Evolutionary conservation across 495 filamentous ascomycete species (phyloP).

Genomic region (Alectoria sarmentosa): DNA sequence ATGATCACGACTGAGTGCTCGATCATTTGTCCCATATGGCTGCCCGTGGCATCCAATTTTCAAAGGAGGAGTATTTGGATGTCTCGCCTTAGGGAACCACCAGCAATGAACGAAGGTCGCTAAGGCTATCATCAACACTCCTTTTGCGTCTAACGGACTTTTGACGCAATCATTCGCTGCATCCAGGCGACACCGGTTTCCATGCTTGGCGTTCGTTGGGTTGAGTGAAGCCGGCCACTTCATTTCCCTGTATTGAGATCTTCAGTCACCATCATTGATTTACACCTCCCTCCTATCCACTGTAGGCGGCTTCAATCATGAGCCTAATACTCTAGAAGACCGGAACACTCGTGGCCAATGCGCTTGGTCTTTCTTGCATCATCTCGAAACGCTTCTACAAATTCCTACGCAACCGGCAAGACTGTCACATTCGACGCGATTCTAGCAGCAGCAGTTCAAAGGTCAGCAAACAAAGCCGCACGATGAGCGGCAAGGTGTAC

Average conservation of each 20-base stretch:
- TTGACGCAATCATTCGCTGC: neutral
- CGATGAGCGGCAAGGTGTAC: neutral
- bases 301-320: too few relatives aligned
- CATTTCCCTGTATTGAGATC: neutral
- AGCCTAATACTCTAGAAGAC: neutral
- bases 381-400: neutral
- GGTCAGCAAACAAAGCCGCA: neutral
- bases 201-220: neutral
- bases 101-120: neutral
- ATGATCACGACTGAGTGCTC: slow-evolving; percentile 75
- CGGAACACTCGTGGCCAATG: neutral
- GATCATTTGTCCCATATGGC: neutral
- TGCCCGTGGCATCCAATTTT: neutral
- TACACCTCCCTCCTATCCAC: neutral
- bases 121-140: neutral
- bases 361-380: neutral
- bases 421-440: neutral
- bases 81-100: too few relatives aligned
- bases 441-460: neutral
- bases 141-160: too few relatives aligned
- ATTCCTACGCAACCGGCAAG: neutral
- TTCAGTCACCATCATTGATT: neutral
- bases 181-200: neutral
- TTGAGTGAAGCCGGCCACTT: neutral
- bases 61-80: neutral